These are phyloP conservation scores for Yamadazyma akitaensis DNA, from an alignment of 805 yeast species.

Conservation along the genomic window DNA sequence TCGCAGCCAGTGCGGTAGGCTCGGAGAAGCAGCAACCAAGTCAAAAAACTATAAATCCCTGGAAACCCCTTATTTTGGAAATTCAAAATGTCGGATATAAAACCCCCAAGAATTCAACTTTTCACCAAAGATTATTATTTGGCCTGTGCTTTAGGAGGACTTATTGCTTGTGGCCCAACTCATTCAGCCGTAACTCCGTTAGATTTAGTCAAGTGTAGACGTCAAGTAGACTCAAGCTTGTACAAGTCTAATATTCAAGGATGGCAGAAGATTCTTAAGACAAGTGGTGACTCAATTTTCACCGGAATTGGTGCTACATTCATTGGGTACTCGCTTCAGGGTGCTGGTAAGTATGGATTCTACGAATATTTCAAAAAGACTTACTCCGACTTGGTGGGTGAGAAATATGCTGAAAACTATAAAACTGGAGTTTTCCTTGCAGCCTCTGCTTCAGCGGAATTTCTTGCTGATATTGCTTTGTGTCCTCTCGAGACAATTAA, in stretches of 20 bases:
- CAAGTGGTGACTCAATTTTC: slow-evolving; percentile 77
- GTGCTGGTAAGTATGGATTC: slow-evolving; percentile 96
- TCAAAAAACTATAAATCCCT: not conserved
- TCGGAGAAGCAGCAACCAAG: slow-evolving; percentile 1
- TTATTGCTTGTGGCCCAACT: slow-evolving; percentile 93
- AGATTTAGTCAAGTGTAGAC: slow-evolving; percentile 89
- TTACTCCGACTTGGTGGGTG: slow-evolving; percentile 67
- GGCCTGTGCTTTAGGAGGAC: slow-evolving; percentile 76
- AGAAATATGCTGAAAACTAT: slow-evolving; percentile 55
- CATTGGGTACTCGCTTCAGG: slow-evolving; percentile 91
- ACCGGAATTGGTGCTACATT: slow-evolving; percentile 92
- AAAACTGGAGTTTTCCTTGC: slow-evolving; percentile 73
- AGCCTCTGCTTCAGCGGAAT: slow-evolving; percentile 93
- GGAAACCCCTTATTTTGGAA: not conserved
- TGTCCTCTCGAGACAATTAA: slow-evolving; percentile 97
- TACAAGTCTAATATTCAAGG: slow-evolving; percentile 80
- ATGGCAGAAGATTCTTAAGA: slow-evolving; percentile 68
- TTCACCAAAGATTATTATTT: slow-evolving; percentile 62
- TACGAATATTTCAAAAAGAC: slow-evolving; percentile 86
- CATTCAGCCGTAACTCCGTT: slow-evolving; percentile 91
- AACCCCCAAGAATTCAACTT: slow-evolving; percentile 38
- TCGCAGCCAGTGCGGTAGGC: slow-evolving; percentile 7
- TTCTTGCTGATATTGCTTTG: slow-evolving; percentile 81
- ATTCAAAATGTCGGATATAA: slow-evolving; percentile 4
- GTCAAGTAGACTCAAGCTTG: slow-evolving; percentile 75